Evolutionary conservation across 768 basidiomycete species (phyloP).

Genomic region (Trichaptum fuscoviolaceum): DNA sequence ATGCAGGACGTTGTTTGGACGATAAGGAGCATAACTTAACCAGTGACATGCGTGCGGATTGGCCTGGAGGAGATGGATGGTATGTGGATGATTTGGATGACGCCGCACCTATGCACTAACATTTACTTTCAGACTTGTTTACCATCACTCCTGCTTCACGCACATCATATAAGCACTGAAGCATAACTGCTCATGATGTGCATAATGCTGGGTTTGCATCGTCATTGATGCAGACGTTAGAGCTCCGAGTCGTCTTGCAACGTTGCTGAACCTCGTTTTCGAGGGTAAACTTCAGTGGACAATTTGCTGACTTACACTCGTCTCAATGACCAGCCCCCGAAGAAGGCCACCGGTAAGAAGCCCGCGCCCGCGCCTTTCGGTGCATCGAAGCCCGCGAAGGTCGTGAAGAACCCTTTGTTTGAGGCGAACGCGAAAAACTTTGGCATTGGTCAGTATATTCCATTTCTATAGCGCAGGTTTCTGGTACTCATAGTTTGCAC

Average conservation of each 20-base stretch:
- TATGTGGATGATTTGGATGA: conserved; percentile 19
- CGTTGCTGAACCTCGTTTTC: conserved; percentile 23
- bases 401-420: conserved; percentile 93
- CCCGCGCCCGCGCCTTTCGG: conserved; percentile 82
- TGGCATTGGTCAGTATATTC: conserved; percentile 72
- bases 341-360: conserved; percentile 69
- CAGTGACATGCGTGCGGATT: not conserved
- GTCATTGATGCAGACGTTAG: conserved; percentile 34
- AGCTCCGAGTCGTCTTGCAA: conserved; percentile 44
- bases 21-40: not conserved
- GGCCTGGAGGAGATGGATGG: conserved; percentile 22
- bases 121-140: conserved; percentile 30
- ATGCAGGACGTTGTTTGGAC: not conserved
- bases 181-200: conserved; percentile 30
- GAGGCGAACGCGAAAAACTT: conserved; percentile 89
- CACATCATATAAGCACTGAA: conserved; percentile 54
- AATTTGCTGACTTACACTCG: conserved; percentile 43
- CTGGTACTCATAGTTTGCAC: not conserved
- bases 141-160: conserved; percentile 26
- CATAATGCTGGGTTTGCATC: conserved; percentile 35
- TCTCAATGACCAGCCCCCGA: conserved; percentile 88
- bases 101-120: conserved; percentile 29
- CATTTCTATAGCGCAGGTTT: conserved; percentile 1
- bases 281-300: conserved; percentile 13
- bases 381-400: conserved; percentile 68